Conservation (phyloP, 2,329 filamentous ascomycete genomes). For the Botryotinia globosa region DNA sequence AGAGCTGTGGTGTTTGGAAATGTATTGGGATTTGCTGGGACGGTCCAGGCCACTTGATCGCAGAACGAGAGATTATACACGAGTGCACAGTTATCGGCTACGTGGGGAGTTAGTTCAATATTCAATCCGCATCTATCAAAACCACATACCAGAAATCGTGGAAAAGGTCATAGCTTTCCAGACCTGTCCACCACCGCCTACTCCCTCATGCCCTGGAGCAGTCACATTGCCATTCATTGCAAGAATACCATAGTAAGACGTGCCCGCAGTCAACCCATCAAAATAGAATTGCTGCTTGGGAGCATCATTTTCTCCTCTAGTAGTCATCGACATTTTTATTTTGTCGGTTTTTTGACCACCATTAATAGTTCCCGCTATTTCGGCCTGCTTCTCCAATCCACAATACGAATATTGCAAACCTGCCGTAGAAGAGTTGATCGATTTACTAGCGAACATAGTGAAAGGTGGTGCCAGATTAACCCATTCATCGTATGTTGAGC, state of each 20-base stretch:
- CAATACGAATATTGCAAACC: slow-evolving; percentile 82
- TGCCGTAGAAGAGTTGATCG: slow-evolving; percentile 55
- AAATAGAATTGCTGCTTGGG: slow-evolving; percentile 90
- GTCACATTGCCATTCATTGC: slow-evolving; percentile 59
- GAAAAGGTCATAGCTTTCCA: slow-evolving; percentile 70
- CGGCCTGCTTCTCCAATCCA: slow-evolving; percentile 66
- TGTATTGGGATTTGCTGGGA: slow-evolving; percentile 71
- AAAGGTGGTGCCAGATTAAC: slow-evolving; percentile 62
- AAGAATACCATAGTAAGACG: slow-evolving; percentile 70
- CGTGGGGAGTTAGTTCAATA: slow-evolving; percentile 21
- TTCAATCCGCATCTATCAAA: slow-evolving; percentile 1
- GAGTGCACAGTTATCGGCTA: slow-evolving; percentile 78
- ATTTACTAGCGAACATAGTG: slow-evolving; percentile 71
- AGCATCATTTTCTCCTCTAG: slow-evolving; percentile 59
- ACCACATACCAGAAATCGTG: slow-evolving; percentile 68
- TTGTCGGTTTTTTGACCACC: slow-evolving; percentile 44
- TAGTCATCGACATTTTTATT: slow-evolving; percentile 64
- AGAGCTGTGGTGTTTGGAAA: slow-evolving; percentile 61
- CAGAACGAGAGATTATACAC: slow-evolving; percentile 88
- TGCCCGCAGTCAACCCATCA: slow-evolving; percentile 67
- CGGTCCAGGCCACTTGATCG: slow-evolving; percentile 82
- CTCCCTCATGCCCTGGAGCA: slow-evolving; percentile 50
- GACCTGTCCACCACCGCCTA: slow-evolving; percentile 73
- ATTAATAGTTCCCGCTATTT: slow-evolving; percentile 57
- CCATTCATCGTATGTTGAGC: slow-evolving; percentile 52